Conservation (phyloP, 768 basidiomycete species). For the Boletus tylopilopsis region DNA sequence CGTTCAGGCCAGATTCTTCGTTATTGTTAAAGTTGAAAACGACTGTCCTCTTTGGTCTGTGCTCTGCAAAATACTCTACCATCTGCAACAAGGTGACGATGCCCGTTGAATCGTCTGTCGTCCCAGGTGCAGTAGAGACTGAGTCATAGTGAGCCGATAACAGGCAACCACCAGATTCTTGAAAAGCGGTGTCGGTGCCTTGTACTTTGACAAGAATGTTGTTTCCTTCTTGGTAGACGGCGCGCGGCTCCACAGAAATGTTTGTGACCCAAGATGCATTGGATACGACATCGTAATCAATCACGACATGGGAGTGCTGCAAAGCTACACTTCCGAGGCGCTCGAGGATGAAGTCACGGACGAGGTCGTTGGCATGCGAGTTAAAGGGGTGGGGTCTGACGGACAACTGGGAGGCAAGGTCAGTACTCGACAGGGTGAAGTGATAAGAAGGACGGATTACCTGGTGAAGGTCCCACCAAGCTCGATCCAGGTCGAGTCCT, state of each 20-base stretch:
- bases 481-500: conserved; percentile 48
- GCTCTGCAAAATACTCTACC: conserved; percentile 48
- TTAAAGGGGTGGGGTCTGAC: conserved; percentile 72
- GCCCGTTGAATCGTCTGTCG: conserved; percentile 78
- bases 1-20: conserved; percentile 74
- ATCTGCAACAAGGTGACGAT: conserved; percentile 64
- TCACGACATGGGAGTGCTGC: conserved; percentile 42
- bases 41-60: conserved; percentile 55
- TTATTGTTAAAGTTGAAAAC: conserved; percentile 87
- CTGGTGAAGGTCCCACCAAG: conserved; percentile 55
- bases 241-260: too few species aligned
- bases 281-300: conserved; percentile 48
- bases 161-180: conserved; percentile 46
- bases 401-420: conserved; percentile 45
- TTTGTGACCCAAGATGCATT: conserved; percentile 45
- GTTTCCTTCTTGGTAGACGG: conserved; percentile 59
- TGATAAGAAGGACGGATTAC: conserved; percentile 31
- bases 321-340: conserved; percentile 48
- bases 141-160: conserved; percentile 85
- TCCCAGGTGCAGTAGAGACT: conserved; percentile 69
- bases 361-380: conserved; percentile 70
- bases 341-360: conserved; percentile 55
- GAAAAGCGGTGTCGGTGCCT: conserved; percentile 40
- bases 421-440: background rate
- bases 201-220: conserved; percentile 66